phyloP scores from a whole-genome alignment of 2,329 filamentous ascomycete genomes.

The Cryphonectria radicalis region DNA sequence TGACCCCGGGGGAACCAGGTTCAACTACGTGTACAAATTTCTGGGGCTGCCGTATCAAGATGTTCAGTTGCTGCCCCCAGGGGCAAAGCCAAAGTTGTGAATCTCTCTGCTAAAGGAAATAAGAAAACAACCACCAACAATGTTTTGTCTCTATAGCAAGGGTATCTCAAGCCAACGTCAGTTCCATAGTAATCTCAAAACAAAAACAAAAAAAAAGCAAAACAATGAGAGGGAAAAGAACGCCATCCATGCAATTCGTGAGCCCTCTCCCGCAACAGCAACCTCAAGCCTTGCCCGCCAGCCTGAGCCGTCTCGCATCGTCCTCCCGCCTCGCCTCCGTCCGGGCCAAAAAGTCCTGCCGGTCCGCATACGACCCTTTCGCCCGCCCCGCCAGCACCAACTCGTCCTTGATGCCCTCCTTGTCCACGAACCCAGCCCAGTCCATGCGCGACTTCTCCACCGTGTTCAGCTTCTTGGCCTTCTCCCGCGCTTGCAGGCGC shows the following conservation, averaged over 20 bases:
- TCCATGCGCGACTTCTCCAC: constrained; percentile 76
- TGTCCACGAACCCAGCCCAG: constrained; percentile 73
- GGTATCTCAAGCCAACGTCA: constrained; percentile 22
- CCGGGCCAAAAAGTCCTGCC: constrained; percentile 68
- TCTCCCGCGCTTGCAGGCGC: constrained; percentile 50
- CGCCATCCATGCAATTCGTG: neutral
- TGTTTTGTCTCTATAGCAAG: constrained; percentile 12
- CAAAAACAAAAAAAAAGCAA: neutral
- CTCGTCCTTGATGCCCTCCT: constrained; percentile 72
- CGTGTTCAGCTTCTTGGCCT: constrained; percentile 69
- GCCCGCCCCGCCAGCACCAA: constrained; percentile 66
- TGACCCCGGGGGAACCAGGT: constrained; percentile 46
- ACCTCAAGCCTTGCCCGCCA: constrained; percentile 43
- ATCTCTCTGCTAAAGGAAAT: too few species aligned
- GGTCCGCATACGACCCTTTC: constrained; percentile 65
- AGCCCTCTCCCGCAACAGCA: neutral
- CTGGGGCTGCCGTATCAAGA: constrained; percentile 64
- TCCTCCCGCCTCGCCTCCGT: constrained; percentile 67
- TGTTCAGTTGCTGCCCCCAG: constrained; percentile 47
- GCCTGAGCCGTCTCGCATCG: constrained; percentile 59
- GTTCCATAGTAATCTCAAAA: neutral
- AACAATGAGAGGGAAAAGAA: too few species aligned
- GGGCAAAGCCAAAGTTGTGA: constrained; percentile 43
- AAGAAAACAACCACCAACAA: neutral
- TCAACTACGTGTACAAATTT: constrained; percentile 70